These are phyloP conservation scores for Cryptosporidium viatorum DNA, from an alignment of 169 alveolate genomes.

Conservation along the genomic window DNA sequence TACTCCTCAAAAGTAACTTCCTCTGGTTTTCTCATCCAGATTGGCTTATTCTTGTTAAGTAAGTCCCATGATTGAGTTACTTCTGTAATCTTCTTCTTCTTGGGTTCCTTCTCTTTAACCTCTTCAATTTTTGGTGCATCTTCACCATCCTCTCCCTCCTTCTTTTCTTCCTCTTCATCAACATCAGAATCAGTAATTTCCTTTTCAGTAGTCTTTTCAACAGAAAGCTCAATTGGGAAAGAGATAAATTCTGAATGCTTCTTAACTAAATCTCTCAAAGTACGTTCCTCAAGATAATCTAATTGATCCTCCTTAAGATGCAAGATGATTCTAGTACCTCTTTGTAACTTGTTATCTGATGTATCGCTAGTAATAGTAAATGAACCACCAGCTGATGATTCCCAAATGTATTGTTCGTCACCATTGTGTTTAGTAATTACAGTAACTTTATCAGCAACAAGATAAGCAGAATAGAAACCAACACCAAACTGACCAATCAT, in stretches of 20 bases:
- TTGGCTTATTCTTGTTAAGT: conserved; percentile 98
- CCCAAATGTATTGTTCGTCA: conserved; percentile 98
- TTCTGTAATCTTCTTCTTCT: conserved; percentile 97
- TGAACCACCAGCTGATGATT: conserved; percentile 98
- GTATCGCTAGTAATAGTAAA: conserved; percentile 96
- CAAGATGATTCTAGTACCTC: conserved; percentile 97
- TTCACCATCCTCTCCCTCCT: conserved; percentile 83
- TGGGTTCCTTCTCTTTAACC: conserved; percentile 90
- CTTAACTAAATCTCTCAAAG: conserved; percentile 98
- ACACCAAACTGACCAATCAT: conserved; percentile 99
- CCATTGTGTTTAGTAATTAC: conserved; percentile 96
- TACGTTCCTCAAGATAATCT: conserved; percentile 97
- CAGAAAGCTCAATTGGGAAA: conserved; percentile 97
- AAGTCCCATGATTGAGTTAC: conserved; percentile 97
- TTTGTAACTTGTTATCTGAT: conserved; percentile 87
- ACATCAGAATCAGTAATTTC: conserved; percentile 99
- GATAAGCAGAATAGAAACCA: conserved; percentile 99
- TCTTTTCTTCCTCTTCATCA: conserved; percentile 89
- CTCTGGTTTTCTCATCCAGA: conserved; percentile 99
- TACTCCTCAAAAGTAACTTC: conserved; percentile 99
- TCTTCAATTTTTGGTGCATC: conserved; percentile 84
- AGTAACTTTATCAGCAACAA: conserved; percentile 98
- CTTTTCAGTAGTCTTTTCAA: conserved; percentile 97
- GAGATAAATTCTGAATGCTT: conserved; percentile 99
- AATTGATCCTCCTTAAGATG: conserved; percentile 97